Percentiles rank a stretch among this genome's conserved stretches.
Evolutionary conservation across 148 eudicot species (phyloP).

Genomic region (Vaccinium macrocarpon): DNA sequence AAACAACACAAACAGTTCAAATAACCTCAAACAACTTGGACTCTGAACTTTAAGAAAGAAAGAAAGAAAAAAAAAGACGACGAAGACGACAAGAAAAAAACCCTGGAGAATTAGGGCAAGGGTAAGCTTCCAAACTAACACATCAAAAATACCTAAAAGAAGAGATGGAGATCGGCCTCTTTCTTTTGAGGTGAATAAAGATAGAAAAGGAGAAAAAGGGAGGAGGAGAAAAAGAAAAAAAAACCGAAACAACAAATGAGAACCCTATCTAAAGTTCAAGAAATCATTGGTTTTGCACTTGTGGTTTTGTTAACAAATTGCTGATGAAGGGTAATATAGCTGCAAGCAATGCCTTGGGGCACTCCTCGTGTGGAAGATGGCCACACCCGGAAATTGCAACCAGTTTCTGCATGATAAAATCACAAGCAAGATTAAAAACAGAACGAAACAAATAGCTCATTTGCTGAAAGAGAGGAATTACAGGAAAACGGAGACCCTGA

Average conservation of each 20-base stretch:
- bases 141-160: constrained; percentile 28
- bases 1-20: constrained; percentile 22
- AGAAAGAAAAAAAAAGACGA: not conserved
- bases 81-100: not conserved
- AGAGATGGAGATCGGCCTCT: constrained; percentile 32
- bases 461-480: not conserved
- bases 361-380: constrained; percentile 98
- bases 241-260: not conserved
- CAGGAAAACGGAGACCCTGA: not conserved
- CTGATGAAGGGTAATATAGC: constrained; percentile 81
- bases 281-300: constrained; percentile 34
- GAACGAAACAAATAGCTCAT: not conserved
- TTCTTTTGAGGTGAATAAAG: constrained; percentile 19
- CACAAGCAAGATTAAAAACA: constrained; percentile 5
- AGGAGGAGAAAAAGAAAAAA: not conserved
- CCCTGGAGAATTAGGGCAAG: constrained; percentile 16
- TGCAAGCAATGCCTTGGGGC: constrained; percentile 89
- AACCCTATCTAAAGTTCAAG: constrained; percentile 15
- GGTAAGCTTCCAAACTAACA: constrained; percentile 17
- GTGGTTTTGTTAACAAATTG: constrained; percentile 39
- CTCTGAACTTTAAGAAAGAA: not conserved
- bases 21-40: constrained; percentile 1
- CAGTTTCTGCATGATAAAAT: constrained; percentile 61
- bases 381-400: constrained; percentile 96
- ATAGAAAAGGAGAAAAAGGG: not conserved